phyloP scores from a whole-genome alignment of 1,139 yeast species.

The Wickerhamomyces sp. region DNA sequence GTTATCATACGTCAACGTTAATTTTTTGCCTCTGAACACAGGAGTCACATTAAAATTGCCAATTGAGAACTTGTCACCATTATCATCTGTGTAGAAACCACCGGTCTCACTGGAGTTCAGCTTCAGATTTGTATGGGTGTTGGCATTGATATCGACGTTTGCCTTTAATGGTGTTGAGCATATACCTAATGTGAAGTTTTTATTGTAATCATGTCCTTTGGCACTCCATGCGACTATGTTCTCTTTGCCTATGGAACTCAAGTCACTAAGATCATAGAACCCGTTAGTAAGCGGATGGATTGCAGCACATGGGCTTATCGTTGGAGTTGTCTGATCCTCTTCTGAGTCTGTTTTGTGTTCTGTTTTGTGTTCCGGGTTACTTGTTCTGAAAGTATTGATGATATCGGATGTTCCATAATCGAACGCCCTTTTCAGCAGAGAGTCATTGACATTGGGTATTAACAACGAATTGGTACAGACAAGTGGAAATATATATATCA shows the following conservation, averaged over 20 bases:
- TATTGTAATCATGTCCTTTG: constrained; percentile 65
- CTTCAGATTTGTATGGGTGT: constrained; percentile 35
- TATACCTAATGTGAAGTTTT: constrained; percentile 74
- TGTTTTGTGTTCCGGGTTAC: constrained; percentile 7
- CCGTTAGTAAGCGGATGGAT: constrained; percentile 48
- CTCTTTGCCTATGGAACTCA: constrained; percentile 35
- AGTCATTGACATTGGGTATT: no score
- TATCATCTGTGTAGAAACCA: constrained; percentile 57
- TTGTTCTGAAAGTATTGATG: constrained; percentile 7
- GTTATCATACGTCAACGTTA: constrained; percentile 63
- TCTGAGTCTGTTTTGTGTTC: constrained; percentile 10
- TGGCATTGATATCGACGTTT: constrained; percentile 27
- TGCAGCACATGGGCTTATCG: constrained; percentile 49
- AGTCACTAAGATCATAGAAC: constrained; percentile 50
- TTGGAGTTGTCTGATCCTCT: constrained; percentile 14
- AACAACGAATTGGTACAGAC: no score
- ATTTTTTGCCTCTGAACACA: constrained; percentile 62
- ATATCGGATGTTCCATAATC: constrained; percentile 20
- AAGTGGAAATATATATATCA: no score
- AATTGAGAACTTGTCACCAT: constrained; percentile 53
- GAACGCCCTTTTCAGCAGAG: constrained; percentile 7
- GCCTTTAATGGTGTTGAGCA: constrained; percentile 62
- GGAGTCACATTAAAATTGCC: constrained; percentile 64
- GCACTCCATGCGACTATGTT: constrained; percentile 53
- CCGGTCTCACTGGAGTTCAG: constrained; percentile 54